phyloP scores from a whole-genome alignment of 1,284 basidiomycete genomes.

The Ustilago tritici region DNA sequence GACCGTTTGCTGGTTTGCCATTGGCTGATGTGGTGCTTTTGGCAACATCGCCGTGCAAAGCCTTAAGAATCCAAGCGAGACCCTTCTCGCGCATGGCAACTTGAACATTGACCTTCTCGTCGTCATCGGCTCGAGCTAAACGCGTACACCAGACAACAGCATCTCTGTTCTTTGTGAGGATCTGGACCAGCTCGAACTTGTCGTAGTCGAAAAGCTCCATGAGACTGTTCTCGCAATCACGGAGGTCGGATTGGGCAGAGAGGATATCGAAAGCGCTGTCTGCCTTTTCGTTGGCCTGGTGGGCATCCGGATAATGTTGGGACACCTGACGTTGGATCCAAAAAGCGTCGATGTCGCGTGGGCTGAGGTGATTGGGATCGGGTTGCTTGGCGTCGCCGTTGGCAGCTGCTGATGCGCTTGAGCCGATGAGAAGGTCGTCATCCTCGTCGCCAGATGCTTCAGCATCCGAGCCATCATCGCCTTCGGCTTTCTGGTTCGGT shows the following conservation, averaged over 20 bases:
- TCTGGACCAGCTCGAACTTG: constrained; percentile 89
- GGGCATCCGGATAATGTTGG: constrained; percentile 90
- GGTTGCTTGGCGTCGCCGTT: constrained; percentile 72
- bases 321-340: constrained; percentile 97
- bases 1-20: constrained; percentile 70
- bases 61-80: constrained; percentile 92
- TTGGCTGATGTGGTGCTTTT: constrained; percentile 18
- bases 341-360: constrained; percentile 93
- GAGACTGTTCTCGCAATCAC: constrained; percentile 95
- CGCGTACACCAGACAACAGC: constrained; percentile 98
- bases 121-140: constrained; percentile 87
- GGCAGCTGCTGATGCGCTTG: constrained; percentile 21
- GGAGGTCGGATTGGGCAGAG: constrained; percentile 83
- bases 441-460: constrained; percentile 79
- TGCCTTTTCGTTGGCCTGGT: constrained; percentile 93
- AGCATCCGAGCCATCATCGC: constrained; percentile 70
- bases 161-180: constrained; percentile 94
- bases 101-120: constrained; percentile 92
- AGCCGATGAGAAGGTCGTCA: constrained; percentile 71
- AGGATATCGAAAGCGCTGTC: constrained; percentile 86
- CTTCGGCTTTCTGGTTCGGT: constrained; percentile 72
- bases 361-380: constrained; percentile 75
- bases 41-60: constrained; percentile 72
- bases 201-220: constrained; percentile 97
- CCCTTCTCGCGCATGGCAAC: constrained; percentile 99